phyloP scores from a whole-genome alignment of 371 early-diverging fungal species.

The Basidiobolus meristosporus region DNA sequence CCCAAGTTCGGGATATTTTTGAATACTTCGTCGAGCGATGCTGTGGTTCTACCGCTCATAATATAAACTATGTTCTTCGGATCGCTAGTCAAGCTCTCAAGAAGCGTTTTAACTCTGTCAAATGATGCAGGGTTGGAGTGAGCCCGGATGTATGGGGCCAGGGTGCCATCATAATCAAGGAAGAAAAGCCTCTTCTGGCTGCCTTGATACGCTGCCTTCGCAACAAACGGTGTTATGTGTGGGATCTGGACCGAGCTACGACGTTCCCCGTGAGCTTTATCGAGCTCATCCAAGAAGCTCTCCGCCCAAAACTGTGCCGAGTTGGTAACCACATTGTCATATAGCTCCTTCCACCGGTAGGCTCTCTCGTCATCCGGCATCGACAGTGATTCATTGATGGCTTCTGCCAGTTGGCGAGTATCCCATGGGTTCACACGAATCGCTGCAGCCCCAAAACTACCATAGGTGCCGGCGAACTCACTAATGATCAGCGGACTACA shows the following conservation, averaged over 20 bases:
- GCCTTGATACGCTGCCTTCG: conserved; percentile 18
- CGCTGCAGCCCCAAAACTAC: conserved; percentile 75
- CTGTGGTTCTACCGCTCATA: conserved; percentile 64
- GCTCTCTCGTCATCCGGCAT: conserved; percentile 30
- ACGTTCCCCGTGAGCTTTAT: conserved; percentile 29
- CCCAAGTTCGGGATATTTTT: conserved; percentile 59
- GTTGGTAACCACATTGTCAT: conserved; percentile 42
- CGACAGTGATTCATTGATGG: conserved; percentile 57
- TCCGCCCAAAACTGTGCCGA: conserved; percentile 45
- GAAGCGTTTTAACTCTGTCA: conserved; percentile 1
- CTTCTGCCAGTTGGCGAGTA: conserved; percentile 59
- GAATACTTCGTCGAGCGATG: conserved; percentile 48
- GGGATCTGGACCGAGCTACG: conserved; percentile 43
- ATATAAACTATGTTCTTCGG: conserved; percentile 60
- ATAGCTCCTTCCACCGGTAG: conserved; percentile 36
- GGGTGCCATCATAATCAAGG: conserved; percentile 79
- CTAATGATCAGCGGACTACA: conserved; percentile 74
- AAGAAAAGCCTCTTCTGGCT: conserved; percentile 41
- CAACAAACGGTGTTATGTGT: conserved; percentile 13
- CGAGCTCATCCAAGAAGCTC: conserved; percentile 26
- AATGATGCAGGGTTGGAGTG: conserved; percentile 8
- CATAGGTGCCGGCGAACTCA: conserved; percentile 91
- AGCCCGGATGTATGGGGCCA: conserved; percentile 40
- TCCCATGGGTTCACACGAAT: conserved; percentile 84
- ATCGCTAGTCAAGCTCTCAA: conserved; percentile 33